Conservation (phyloP, 108 stramenopile genomes). For the Cyclotella baltica region DNA sequence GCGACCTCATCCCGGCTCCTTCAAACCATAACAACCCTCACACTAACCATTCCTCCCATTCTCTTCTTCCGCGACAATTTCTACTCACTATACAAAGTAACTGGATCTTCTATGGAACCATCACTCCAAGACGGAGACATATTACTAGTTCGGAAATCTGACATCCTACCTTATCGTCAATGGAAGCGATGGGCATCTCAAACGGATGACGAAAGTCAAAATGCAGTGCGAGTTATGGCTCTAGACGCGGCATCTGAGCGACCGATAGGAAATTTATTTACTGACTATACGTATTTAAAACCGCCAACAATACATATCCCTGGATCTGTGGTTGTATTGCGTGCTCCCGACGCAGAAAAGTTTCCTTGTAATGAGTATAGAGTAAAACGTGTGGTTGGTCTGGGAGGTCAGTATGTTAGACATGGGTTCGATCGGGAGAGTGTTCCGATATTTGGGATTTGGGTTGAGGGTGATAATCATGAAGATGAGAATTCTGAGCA, state of each 20-base stretch:
- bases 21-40: slow-evolving; percentile 11
- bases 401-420: slow-evolving; percentile 70
- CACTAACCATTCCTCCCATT: slow-evolving; percentile 24
- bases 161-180: slow-evolving; percentile 32
- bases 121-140: slow-evolving; percentile 66
- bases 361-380: slow-evolving; percentile 55
- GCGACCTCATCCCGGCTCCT: slow-evolving; percentile 5
- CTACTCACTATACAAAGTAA: slow-evolving; percentile 59
- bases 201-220: slow-evolving; percentile 6
- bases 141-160: slow-evolving; percentile 71
- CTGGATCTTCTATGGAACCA: slow-evolving; percentile 79
- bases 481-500: background rate
- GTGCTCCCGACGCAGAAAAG: slow-evolving; percentile 44
- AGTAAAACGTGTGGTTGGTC: slow-evolving; percentile 71
- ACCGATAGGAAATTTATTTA: slow-evolving; percentile 37
- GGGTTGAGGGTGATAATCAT: slow-evolving; percentile 79
- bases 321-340: slow-evolving; percentile 41
- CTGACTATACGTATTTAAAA: slow-evolving; percentile 30
- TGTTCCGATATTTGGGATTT: slow-evolving; percentile 54
- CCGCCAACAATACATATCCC: slow-evolving; percentile 41
- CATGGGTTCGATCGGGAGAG: slow-evolving; percentile 19
- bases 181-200: slow-evolving; percentile 28
- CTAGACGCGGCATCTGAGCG: slow-evolving; percentile 40
- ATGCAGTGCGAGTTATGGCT: slow-evolving; percentile 39
- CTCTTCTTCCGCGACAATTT: slow-evolving; percentile 51